These are phyloP conservation scores for Tricholoma hemisulphureum DNA, from an alignment of 768 basidiomycete genomes.

Conservation along the genomic window DNA sequence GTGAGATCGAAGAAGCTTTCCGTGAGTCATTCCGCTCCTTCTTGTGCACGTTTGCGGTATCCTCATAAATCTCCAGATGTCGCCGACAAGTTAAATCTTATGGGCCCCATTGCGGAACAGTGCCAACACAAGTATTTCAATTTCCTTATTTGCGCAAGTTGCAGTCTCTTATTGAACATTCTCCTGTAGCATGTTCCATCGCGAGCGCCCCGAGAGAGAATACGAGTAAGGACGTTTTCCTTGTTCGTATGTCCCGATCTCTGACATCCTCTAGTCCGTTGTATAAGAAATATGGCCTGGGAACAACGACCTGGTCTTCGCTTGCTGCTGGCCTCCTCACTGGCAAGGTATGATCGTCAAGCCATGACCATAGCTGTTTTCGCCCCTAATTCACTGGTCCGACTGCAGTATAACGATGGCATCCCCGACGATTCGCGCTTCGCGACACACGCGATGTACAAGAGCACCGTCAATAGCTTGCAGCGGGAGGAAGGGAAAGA, in stretches of 20 bases:
- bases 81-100: conserved; percentile 62
- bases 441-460: conserved; percentile 51
- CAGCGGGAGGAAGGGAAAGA: conserved; percentile 58
- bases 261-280: conserved; percentile 39
- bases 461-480: conserved; percentile 52
- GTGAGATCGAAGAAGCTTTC: conserved; percentile 57
- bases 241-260: not conserved
- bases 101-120: conserved; percentile 75
- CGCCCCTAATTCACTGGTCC: not conserved
- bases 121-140: conserved; percentile 62
- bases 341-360: conserved; percentile 52
- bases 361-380: not conserved
- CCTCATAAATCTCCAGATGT: conserved; percentile 43
- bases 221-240: conserved; percentile 46
- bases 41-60: not conserved
- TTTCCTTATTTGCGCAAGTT: not conserved
- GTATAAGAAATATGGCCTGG: conserved; percentile 65
- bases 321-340: conserved; percentile 76
- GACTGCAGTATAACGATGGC: conserved; percentile 62
- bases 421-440: conserved; percentile 74
- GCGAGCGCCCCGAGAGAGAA: conserved; percentile 81
- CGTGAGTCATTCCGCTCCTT: conserved; percentile 32
- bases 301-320: conserved; percentile 73
- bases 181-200: conserved; percentile 63
- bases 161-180: not conserved